These are phyloP conservation scores for Picochlorum sp. DNA, from an alignment of 139 green algal genomes.

Conservation along the genomic window DNA sequence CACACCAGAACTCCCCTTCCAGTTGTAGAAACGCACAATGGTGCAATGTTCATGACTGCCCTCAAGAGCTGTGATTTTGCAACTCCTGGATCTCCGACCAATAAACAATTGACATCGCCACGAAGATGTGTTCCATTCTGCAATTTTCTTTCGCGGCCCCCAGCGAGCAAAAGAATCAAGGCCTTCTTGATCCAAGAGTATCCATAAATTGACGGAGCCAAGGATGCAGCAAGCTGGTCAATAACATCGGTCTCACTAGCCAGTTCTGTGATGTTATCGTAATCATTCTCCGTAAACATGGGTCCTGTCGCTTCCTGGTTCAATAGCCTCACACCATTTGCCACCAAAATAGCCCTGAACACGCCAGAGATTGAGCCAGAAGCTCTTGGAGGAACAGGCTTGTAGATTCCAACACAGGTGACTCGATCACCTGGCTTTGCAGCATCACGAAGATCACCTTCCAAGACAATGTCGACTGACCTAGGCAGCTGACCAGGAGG, in stretches of 20 bases:
- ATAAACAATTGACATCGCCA: slow-evolving; percentile 96
- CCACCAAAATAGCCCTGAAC: slow-evolving; percentile 52
- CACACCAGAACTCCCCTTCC: slow-evolving; percentile 92
- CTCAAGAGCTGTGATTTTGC: slow-evolving; percentile 86
- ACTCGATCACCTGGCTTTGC: slow-evolving; percentile 95
- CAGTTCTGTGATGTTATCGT: slow-evolving; percentile 42
- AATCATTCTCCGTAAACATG: slow-evolving; percentile 29
- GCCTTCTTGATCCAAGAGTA: slow-evolving; percentile 89
- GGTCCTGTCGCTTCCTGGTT: slow-evolving; percentile 16
- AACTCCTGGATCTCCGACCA: slow-evolving; percentile 60
- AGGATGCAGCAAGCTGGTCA: slow-evolving; percentile 66
- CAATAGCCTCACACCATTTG: slow-evolving; percentile 48
- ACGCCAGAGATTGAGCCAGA: slow-evolving; percentile 45
- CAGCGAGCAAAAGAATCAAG: slow-evolving; percentile 62
- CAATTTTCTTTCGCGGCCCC: slow-evolving; percentile 51
- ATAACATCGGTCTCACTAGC: slow-evolving; percentile 49
- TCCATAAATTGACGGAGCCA: slow-evolving; percentile 96
- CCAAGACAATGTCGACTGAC: slow-evolving; percentile 37
- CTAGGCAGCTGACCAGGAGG: slow-evolving; percentile 91
- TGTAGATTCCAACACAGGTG: slow-evolving; percentile 85
- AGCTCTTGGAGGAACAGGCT: slow-evolving; percentile 53
- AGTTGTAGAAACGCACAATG: slow-evolving; percentile 89
- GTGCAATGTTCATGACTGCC: slow-evolving; percentile 87
- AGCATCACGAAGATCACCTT: slow-evolving; percentile 71
- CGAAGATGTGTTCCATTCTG: slow-evolving; percentile 78